Base-by-base conservation (phyloP, 2,329 filamentous ascomycete genomes). In the Aspergillus quadrilineatus region DNA sequence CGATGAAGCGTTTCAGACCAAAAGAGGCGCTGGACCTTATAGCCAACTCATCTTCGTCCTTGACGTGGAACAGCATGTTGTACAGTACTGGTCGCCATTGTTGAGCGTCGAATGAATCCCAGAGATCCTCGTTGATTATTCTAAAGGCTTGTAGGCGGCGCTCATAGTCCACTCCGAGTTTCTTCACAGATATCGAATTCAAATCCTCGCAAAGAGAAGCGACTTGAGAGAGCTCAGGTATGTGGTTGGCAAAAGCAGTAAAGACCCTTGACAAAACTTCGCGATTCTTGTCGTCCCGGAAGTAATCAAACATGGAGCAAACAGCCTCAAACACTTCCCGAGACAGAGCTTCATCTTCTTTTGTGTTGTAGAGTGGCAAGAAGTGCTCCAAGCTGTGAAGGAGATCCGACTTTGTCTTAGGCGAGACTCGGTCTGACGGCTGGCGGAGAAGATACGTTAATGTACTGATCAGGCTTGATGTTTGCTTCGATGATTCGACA, bases 21-120 rank as follows among this genome's bases (percentile, higher is more conserved):
- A 92, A 88, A 0, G 92, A 89, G 6, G 94, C 90, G 70, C 93
- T 97, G 2, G 84, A 80, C 56, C 96, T 78, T 48, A 97, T 89
- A 45, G 90, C 89, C 61, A 95, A 87, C 70, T 99, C 94, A 60
- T 96, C 91, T 54, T 91, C 88, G 61, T 93, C 85, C 62, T 86
- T 87, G 62, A 97, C 87, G 68, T 89, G 94, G 74, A 88, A 97
- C 1, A 96, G 80, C 77, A 96, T 84, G 68, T 97, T 99, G 75
- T 92, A 89, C 9, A 97, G 76, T 17, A 99, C 75, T 5, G 94
- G 92, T 51, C 87, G 82, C 93, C 94, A 99, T 72, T 96, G 89
- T 56, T 83, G 82, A 1, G 86, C 75, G 0, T 83, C 87, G 59
- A 92, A 85, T 0, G 79, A 74, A 0, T 70, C 70, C 37, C 84